Base-by-base conservation (phyloP, 306 rosid genomes). In the Glycine soja region DNA sequence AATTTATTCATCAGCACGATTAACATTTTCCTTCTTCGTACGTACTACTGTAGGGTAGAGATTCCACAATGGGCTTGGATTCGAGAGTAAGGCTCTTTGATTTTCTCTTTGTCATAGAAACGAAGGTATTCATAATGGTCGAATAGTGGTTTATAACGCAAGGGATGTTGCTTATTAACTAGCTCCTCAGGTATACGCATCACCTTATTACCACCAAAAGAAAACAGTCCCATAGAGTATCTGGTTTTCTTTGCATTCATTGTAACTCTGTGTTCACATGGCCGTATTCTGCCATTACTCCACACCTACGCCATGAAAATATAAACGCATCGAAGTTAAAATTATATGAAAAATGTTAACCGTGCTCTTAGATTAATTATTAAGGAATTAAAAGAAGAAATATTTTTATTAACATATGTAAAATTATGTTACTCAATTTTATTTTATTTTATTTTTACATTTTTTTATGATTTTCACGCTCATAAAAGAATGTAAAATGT, bases 251-350 rank as follows among this genome's bases (percentile, higher is more conserved):
- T 36, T 54, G 82, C 80, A 16, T 84, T 87, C 82, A 87, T 74
- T 40, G 45, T 70, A 13, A 84, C 88, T 38, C 82, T 69, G 52
- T 87, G 90, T n/a, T 81, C 82, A 50, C 90, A 84, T 66, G 88
- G 2, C 0, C 72, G 48, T 38, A 84, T 75, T 45, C 86, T 87
- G 0, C 86, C 86, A 56, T 87, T 87, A 14, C 88, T 87, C 90
- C 85, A 87, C 42, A 81, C 72, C 87, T 86, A 80, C 0, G 0
- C 66, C 83, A 77, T 10, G 0, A 34, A 52, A 51, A 68, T 24
- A 57, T 16, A 36, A 15, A 15, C 16, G 43, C 61, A 50, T 51
- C 68, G 2, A 24, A 24, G 30, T 24, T 24, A 24, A 24, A 24
- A 24, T 24, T 24, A 24, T 24, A 24, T 24, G 30, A 24, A 24